Evolutionary conservation across 768 basidiomycete species (phyloP).

Genomic region (Collybia mongolica): DNA sequence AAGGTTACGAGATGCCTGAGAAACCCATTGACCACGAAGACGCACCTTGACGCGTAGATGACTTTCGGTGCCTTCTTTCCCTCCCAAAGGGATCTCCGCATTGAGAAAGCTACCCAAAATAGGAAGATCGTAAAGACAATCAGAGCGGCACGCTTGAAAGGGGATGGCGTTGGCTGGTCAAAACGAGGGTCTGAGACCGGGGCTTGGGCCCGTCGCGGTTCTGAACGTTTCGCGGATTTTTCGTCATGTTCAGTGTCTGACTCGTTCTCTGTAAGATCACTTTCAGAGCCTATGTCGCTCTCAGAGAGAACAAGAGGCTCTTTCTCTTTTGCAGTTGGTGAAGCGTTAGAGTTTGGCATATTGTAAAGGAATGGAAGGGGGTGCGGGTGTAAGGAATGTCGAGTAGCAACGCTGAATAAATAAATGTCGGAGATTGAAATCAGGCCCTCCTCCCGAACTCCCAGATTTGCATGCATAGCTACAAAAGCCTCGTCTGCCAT

Average conservation of each 20-base stretch:
- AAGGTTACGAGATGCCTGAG: background rate
- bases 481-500: too few species aligned
- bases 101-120: slow-evolving; percentile 41
- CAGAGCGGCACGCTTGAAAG: slow-evolving; percentile 45
- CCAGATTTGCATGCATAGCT: too few species aligned
- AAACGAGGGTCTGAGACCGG: slow-evolving; percentile 28
- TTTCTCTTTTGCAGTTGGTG: slow-evolving; percentile 3
- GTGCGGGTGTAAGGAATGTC: too few species aligned
- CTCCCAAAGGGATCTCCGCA: slow-evolving; percentile 24
- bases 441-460: too few species aligned
- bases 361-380: background rate
- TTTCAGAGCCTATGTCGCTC: slow-evolving; percentile 1
- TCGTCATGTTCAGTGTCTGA: background rate
- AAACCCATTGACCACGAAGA: slow-evolving; percentile 6
- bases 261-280: background rate
- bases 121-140: slow-evolving; percentile 37
- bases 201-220: background rate
- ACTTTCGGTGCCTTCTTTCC: slow-evolving; percentile 38
- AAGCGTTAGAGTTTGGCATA: background rate
- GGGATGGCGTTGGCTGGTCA: slow-evolving; percentile 36
- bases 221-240: background rate
- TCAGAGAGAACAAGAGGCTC: background rate
- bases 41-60: slow-evolving; percentile 65
- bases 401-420: too few species aligned
- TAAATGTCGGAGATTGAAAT: too few species aligned